These are phyloP conservation scores for Claviceps citrina DNA, from an alignment of 2,329 filamentous ascomycete species.

Conservation along the genomic window DNA sequence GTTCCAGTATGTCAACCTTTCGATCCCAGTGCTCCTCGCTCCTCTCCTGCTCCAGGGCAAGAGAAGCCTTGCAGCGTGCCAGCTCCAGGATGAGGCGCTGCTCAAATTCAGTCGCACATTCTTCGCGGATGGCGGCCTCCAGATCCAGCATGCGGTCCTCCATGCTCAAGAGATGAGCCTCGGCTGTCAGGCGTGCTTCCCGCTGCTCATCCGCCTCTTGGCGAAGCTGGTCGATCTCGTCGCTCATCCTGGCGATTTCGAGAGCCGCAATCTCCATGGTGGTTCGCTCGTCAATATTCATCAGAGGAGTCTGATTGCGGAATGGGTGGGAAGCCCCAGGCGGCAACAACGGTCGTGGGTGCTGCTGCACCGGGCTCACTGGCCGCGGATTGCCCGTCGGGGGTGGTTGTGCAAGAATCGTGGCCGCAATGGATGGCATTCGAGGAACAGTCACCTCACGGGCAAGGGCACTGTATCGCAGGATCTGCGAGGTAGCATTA, in stretches of 20 bases:
- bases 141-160: conserved; percentile 50
- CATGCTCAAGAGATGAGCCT: conserved; percentile 56
- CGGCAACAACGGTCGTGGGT: conserved; percentile 25
- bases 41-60: conserved; percentile 64
- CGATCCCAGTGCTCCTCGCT: conserved; percentile 75
- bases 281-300: conserved; percentile 37
- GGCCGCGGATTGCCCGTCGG: conserved; percentile 12
- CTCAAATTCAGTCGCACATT: conserved; percentile 80
- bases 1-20: conserved; percentile 57
- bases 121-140: conserved; percentile 75
- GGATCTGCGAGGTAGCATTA: conserved; percentile 90
- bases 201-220: conserved; percentile 56
- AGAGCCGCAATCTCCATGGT: conserved; percentile 71
- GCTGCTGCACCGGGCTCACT: conserved; percentile 18
- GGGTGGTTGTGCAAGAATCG: conserved; percentile 36
- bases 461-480: conserved; percentile 84
- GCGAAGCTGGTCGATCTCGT: conserved; percentile 60
- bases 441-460: conserved; percentile 85
- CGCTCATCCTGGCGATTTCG: conserved; percentile 60
- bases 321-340: conserved; percentile 18
- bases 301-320: conserved; percentile 25
- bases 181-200: conserved; percentile 52
- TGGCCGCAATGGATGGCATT: conserved; percentile 65
- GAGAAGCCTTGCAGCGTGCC: conserved; percentile 62
- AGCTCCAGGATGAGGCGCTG: conserved; percentile 57